These are phyloP conservation scores for Tetrapisispora phaffii DNA, from an alignment of 805 yeast species.

Conservation along the genomic window DNA sequence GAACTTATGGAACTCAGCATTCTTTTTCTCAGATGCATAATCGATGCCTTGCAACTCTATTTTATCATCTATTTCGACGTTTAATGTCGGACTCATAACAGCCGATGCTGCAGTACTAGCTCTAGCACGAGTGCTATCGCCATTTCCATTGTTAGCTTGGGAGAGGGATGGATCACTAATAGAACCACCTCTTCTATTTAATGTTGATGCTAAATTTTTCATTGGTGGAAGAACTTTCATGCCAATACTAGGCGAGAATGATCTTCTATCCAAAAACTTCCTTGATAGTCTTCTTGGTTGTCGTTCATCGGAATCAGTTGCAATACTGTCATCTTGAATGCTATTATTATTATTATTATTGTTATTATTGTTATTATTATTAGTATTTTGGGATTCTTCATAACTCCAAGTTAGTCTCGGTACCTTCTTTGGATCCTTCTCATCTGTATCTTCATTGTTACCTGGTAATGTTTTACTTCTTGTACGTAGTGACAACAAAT, in stretches of 20 bases:
- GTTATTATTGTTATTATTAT: too few species aligned
- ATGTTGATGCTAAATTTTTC: conserved; percentile 11
- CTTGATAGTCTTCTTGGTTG: conserved; percentile 23
- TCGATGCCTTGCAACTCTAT: conserved; percentile 19
- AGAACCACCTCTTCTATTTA: conserved; percentile 11
- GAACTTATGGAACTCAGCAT: conserved; percentile 48
- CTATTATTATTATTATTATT: too few species aligned
- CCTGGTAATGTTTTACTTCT: conserved; percentile 21
- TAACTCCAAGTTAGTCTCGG: conserved; percentile 11
- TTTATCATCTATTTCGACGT: conserved; percentile 10
- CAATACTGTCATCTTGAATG: not conserved
- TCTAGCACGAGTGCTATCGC: conserved; percentile 6
- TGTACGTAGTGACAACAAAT: conserved; percentile 6
- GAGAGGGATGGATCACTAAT: not conserved
- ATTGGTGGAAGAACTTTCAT: conserved; percentile 19
- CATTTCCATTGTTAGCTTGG: not conserved
- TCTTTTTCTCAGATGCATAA: conserved; percentile 41
- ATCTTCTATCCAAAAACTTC: conserved; percentile 20
- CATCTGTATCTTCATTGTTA: conserved; percentile 5
- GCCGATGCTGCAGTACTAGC: conserved; percentile 15
- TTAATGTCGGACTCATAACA: conserved; percentile 10
- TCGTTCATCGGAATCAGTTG: conserved; percentile 9
- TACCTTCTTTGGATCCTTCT: conserved; percentile 6
- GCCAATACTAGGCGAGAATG: conserved; percentile 23
- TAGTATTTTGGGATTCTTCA: conserved; percentile 6